Base-by-base conservation (phyloP, 208 protist species). In the Trypanosomatidae sp. region DNA sequence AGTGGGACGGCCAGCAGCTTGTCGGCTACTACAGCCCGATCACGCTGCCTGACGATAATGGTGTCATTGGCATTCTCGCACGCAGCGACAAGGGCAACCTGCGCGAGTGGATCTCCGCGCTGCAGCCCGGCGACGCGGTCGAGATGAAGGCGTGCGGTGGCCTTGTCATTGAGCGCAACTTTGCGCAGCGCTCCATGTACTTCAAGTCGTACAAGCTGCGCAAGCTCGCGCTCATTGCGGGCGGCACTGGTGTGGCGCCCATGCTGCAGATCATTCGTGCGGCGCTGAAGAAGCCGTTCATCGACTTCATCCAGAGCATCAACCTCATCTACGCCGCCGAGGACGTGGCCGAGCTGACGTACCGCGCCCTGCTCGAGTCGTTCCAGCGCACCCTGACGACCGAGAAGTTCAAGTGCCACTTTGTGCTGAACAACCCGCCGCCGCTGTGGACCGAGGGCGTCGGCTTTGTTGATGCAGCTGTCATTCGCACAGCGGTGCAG, bases 191-290 rank as follows among this genome's bases (percentile, higher is more conserved):
- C 11, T 15, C n/a, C 30, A 35, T 35, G 30, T 35, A 35, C 30
- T 15, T 15, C 11, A 35, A 35, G 30, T 11, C n/a, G 30, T 35
- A n/a, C n/a, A n/a, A n/a, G n/a, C n/a, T 35, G 30, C 30, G 30
- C 30, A 16, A 24, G 18, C 25, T 45, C 3, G 2, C 18, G 3
- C 3, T 28, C n/a, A 39, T 45, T 18, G 23, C 18, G 15, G 6
- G 23, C 4, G 41, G 56, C 56, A 83, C 80, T 2, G 83, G 92
- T 47, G 89, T 96, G 53, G 92, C 88, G 6, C 92, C 92, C 6
- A 91, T 93, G 79, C 55, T 94, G 48, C 92, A 97, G 73, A 69
- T 97, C 24, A 76, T 95, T 30, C 64, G 62, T 25, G 86, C 84
- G 7, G 80, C 85, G 19, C 33, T 88, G 35, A 85, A 85, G 60